Percentiles rank a stretch among this genome's conserved stretches.
Evolutionary conservation across 1,284 basidiomycete species (phyloP).

Genomic region (Rhodotorula glutinis): DNA sequence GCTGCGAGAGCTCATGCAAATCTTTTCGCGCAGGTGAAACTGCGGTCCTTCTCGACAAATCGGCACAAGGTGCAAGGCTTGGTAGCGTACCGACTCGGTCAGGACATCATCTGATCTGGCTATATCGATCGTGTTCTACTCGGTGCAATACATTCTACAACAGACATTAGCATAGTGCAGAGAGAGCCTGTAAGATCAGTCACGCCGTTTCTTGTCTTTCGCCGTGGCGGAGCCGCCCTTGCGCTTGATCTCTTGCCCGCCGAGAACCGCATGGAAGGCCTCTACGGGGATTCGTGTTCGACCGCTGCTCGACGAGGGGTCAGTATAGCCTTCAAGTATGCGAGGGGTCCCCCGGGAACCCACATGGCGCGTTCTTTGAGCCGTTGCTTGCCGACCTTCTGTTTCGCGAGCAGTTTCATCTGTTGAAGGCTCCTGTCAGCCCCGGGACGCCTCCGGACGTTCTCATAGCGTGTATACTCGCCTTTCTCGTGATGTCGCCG

Average conservation of each 20-base stretch:
- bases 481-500: too few species aligned
- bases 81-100: constrained; percentile 50
- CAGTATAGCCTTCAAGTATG: too few species aligned
- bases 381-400: constrained; percentile 82
- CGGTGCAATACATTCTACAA: too few species aligned
- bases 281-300: constrained; percentile 33
- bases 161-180: too few species aligned
- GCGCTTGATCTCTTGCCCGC: constrained; percentile 32
- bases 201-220: constrained; percentile 10
- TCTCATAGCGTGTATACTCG: too few species aligned
- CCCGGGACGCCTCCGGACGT: too few species aligned
- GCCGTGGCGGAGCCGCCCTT: constrained; percentile 9
- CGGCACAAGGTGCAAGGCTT: constrained; percentile 51
- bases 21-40: constrained; percentile 45
- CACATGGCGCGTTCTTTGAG: constrained; percentile 59
- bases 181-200: too few species aligned
- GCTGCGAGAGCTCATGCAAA: too few species aligned
- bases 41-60: constrained; percentile 51
- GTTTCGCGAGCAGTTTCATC: constrained; percentile 84
- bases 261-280: constrained; percentile 35
- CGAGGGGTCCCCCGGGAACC: too few species aligned
- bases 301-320: constrained; percentile 20
- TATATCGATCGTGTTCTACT: too few species aligned
- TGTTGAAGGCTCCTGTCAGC: too few species aligned
- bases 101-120: constrained; percentile 39